phyloP scores from a whole-genome alignment of 2,329 filamentous ascomycete genomes.

The Aspergillus fijiensis region DNA sequence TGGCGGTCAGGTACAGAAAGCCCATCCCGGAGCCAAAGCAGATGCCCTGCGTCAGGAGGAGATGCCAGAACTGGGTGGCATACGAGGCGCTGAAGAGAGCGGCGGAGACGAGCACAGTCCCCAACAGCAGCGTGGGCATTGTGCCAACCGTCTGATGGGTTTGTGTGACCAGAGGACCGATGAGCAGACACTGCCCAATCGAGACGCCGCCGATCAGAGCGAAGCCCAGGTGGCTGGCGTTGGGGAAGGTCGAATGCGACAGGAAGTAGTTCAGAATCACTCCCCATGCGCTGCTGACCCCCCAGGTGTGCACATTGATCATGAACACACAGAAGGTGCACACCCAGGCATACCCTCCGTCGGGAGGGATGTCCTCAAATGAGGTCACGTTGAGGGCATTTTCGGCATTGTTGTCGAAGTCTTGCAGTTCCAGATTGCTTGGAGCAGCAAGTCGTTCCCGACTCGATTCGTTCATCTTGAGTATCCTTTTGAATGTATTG shows the following conservation, averaged over 20 bases:
- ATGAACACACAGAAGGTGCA: constrained; percentile 23
- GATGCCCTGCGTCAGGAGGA: background rate
- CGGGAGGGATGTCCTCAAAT: constrained; percentile 18
- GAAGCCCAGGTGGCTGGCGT: constrained; percentile 9
- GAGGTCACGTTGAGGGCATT: background rate
- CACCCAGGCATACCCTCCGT: constrained; percentile 38
- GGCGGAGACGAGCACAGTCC: background rate
- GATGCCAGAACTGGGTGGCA: background rate
- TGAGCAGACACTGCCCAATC: background rate
- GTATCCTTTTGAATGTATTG: too few species aligned
- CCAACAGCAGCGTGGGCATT: background rate
- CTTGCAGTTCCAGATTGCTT: too few species aligned
- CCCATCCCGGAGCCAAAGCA: too few species aligned
- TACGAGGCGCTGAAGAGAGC: background rate
- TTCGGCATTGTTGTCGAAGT: too few species aligned
- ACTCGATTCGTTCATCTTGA: too few species aligned
- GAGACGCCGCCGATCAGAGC: background rate
- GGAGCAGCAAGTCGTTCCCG: too few species aligned
- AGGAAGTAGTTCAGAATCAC: constrained; percentile 48
- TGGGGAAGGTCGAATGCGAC: constrained; percentile 27
- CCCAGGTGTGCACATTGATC: constrained; percentile 37
- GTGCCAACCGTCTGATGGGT: background rate
- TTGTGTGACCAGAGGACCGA: background rate
- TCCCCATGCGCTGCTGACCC: constrained; percentile 37
- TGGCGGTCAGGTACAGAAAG: too few species aligned